Conservation (phyloP, 352 stramenopile genomes). For the Pythium volutum region DNA sequence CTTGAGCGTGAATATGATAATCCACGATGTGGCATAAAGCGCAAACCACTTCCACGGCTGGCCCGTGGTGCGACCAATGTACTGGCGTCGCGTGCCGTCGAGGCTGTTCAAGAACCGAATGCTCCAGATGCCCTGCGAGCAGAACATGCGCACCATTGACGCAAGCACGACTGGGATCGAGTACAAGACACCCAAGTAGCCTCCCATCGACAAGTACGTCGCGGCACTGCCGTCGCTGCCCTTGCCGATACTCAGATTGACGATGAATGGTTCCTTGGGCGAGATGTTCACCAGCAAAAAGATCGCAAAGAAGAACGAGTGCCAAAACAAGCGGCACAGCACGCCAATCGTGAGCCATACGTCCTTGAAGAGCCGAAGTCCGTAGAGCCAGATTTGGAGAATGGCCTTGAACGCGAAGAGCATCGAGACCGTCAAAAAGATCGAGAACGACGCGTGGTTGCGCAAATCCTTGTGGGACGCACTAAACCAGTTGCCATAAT, state of each 20-base stretch:
- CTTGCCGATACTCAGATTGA: slow-evolving; percentile 46
- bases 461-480: slow-evolving; percentile 61
- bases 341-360: slow-evolving; percentile 51
- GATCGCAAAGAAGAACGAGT: slow-evolving; percentile 77
- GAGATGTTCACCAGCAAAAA: slow-evolving; percentile 75
- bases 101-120: slow-evolving; percentile 55
- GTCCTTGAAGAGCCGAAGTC: slow-evolving; percentile 59
- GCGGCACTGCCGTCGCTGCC: slow-evolving; percentile 36
- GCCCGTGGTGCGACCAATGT: slow-evolving; percentile 76
- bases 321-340: slow-evolving; percentile 75
- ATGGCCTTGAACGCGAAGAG: slow-evolving; percentile 72
- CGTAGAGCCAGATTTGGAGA: slow-evolving; percentile 81
- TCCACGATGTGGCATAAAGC: slow-evolving; percentile 73
- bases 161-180: slow-evolving; percentile 52
- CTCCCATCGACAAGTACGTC: slow-evolving; percentile 59
- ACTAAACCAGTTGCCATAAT: slow-evolving; percentile 78
- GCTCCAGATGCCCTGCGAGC: slow-evolving; percentile 49
- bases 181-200: slow-evolving; percentile 59
- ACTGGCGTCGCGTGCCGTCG: slow-evolving; percentile 71
- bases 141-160: slow-evolving; percentile 67
- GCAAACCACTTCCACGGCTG: slow-evolving; percentile 66
- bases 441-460: slow-evolving; percentile 59
- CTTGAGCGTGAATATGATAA: slow-evolving; percentile 90
- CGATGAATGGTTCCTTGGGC: slow-evolving; percentile 44
- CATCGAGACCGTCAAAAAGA: slow-evolving; percentile 73